phyloP scores from a whole-genome alignment of 306 rosid genomes.

The Cajanus cajan region DNA sequence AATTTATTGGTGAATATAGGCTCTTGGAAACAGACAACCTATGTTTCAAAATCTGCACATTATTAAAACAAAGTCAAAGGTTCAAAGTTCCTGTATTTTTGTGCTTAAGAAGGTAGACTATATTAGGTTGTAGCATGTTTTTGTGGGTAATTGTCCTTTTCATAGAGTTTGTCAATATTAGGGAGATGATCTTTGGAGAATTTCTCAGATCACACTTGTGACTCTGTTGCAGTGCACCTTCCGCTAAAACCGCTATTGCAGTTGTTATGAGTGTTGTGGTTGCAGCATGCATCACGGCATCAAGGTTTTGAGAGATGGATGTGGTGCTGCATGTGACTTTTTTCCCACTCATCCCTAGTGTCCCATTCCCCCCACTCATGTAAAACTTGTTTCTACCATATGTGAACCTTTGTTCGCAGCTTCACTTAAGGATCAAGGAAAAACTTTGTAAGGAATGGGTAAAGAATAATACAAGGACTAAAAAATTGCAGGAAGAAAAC shows the following conservation, averaged over 20 bases:
- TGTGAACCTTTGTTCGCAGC: neutral
- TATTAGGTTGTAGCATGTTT: neutral
- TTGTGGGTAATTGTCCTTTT: neutral
- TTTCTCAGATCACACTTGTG: neutral
- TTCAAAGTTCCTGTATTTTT: neutral
- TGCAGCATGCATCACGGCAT: neutral
- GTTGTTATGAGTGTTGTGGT: neutral
- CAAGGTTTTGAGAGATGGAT: neutral
- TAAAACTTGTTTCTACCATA: neutral
- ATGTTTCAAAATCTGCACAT: neutral
- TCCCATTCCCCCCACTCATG: neutral
- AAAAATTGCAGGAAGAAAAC: too few relatives aligned
- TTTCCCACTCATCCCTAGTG: neutral
- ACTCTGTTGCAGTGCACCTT: neutral
- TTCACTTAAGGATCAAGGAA: neutral
- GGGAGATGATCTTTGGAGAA: neutral
- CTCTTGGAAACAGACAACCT: neutral
- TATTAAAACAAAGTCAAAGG: neutral
- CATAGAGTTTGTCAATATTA: neutral
- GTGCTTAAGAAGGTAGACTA: conserved; percentile 4
- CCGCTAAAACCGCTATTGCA: neutral
- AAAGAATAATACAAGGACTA: too few relatives aligned
- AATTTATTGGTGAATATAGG: neutral
- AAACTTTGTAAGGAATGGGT: neutral
- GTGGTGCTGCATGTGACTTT: neutral